Evolutionary conservation across 1,284 basidiomycete genomes (phyloP), one percentile per base, ranked within the genome.

Genomic region (Papiliotrema laurentii): DNA sequence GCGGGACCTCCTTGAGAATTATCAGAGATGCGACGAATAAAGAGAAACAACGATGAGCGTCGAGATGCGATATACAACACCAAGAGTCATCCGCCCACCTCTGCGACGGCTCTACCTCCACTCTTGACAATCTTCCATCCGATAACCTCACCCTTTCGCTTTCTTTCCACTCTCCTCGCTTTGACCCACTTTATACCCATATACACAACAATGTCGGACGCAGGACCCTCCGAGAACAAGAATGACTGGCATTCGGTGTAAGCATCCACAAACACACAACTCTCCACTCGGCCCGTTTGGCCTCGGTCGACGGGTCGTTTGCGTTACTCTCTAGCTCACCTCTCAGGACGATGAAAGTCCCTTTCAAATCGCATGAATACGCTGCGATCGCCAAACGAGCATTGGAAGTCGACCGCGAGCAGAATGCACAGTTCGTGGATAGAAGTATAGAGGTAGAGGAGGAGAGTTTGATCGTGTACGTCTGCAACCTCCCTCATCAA

Each of bases 401-500:
- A 45, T 85, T 94, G 60, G 83, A 87, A 53, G 90, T 93, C 27
- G 89, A 94, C 72, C 74, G 78, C 21, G 89, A 92, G 67, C 77
- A 90, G 35, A 88, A 92, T 60, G 81, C 83, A 2, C 79, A 84
- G 34, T 82, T 84, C 4, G 89, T 92, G 25, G 82, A 83, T 62
- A 78, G 87, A 48, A 77, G 72, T n/a, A 69, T 92, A 35, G 68
- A 69, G 4, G 80, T 87, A 0, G 82, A 88, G 37, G 83, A 78
- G 26, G 75, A 83, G 44, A 75, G 80, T 4, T 77, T 92, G 19
- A 76, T 87, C 28, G 87, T 83, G 89, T 91, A 69, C 49, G 58
- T 42, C 28, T 11, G 5, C 22, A 11, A 16, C 27, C 26, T 5
- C 16, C n/a, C 16, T 30, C 16, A 4, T 18, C 26, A 13, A 27